Evolutionary conservation across 768 basidiomycete species (phyloP), one percentile per base, ranked within the genome.

Genomic region (Exidia glandulosa): DNA sequence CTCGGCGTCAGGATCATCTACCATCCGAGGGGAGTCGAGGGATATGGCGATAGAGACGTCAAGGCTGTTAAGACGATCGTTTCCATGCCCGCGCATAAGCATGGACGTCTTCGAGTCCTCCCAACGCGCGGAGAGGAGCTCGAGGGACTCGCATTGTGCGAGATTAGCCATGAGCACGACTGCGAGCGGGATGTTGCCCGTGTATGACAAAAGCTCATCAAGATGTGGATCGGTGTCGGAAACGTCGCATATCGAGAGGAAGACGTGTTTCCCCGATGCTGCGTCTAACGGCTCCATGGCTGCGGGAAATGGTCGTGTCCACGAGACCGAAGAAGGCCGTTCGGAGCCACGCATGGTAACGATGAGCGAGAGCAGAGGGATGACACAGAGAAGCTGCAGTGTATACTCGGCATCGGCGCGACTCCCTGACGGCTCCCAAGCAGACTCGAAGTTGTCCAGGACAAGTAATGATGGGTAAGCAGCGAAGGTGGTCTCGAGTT

Each of bases 111-210:
- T n/a, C n/a, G n/a, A n/a, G n/a, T n/a, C n/a, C n/a, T n/a, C n/a
- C n/a, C n/a, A n/a, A n/a, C n/a, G n/a, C n/a, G n/a, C n/a, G n/a
- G n/a, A n/a, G n/a, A n/a, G n/a, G n/a, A n/a, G n/a, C n/a, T n/a
- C n/a, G n/a, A n/a, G n/a, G n/a, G 60, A 60, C 33, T 66, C 65
- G 14, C 60, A 61, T 59, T 67, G 58, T 3, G 65, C 57, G 16
- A 66, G 58, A 30, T 62, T 66, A 29, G 63, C 65, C 66, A 67
- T 63, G 19, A 67, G 63, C 10, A 60, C 57, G 30, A 67, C 59
- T 23, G 65, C 66, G 1, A 67, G 66, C 23, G 66, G 66, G n/a
- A 67, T 55, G 48, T 30, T 60, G n/a, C 66, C 66, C 45, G 66
- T 60, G 19, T 62, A 60, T 36, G 56, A 27, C n/a, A 66, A 54